Evolutionary conservation across 2,329 filamentous ascomycete species (phyloP).

Genomic region (Nemania sp.): DNA sequence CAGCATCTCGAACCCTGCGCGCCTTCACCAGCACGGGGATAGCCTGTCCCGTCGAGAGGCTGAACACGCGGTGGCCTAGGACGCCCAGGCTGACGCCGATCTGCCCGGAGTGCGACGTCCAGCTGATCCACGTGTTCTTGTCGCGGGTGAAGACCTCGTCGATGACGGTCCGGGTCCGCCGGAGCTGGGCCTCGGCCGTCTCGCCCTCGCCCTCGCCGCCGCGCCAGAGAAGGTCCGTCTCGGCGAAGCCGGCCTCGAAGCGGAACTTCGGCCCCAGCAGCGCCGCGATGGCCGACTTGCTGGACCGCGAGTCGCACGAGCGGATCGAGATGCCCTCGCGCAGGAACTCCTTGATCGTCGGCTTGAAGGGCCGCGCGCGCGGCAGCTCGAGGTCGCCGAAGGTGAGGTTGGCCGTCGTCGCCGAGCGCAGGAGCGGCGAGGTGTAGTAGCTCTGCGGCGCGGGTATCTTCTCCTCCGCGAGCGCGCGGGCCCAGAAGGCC

Average conservation of each 20-base stretch:
- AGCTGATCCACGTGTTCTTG: constrained; percentile 58
- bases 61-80: constrained; percentile 64
- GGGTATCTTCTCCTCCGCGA: constrained; percentile 59
- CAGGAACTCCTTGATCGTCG: constrained; percentile 66
- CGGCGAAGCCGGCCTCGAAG: constrained; percentile 66
- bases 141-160: constrained; percentile 62
- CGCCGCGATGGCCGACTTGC: constrained; percentile 55
- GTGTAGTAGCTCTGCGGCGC: constrained; percentile 68
- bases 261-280: constrained; percentile 57
- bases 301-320: constrained; percentile 68
- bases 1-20: constrained; percentile 43
- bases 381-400: constrained; percentile 61
- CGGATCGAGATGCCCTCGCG: constrained; percentile 70
- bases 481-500: constrained; percentile 60
- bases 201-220: constrained; percentile 45
- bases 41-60: constrained; percentile 67
- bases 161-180: constrained; percentile 53
- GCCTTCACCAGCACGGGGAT: constrained; percentile 71
- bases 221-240: constrained; percentile 55
- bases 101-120: constrained; percentile 65
- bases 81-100: constrained; percentile 58
- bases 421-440: constrained; percentile 66
- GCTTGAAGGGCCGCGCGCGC: constrained; percentile 55
- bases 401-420: constrained; percentile 65
- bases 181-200: constrained; percentile 53